Conservation (phyloP, 225 moss, liverwort and hornwort genomes). For the Physcomitrium patens region DNA sequence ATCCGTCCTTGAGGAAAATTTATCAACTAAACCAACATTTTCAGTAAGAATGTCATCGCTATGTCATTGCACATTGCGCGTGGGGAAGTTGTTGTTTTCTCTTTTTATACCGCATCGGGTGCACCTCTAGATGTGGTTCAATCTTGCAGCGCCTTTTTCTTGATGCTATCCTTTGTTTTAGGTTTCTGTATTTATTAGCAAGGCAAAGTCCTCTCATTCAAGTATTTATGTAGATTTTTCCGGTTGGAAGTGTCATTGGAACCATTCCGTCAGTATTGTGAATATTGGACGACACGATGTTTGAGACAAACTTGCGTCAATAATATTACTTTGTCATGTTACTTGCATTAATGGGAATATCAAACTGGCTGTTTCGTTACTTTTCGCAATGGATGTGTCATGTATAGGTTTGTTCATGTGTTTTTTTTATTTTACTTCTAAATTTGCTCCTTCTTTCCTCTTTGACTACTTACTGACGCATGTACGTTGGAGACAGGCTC, state of each 20-base stretch:
- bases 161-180: constrained; percentile 16
- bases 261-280: not conserved
- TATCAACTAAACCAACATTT: not conserved
- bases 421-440: not conserved
- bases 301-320: not conserved
- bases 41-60: not conserved
- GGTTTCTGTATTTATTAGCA: constrained; percentile 7
- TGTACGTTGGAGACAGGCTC: constrained; percentile 19
- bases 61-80: constrained; percentile 7
- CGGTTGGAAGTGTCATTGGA: constrained; percentile 3
- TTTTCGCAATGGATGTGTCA: constrained; percentile 38
- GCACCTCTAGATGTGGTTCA: not conserved
- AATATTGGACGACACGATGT: not conserved
- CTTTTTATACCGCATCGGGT: not conserved
- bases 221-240: constrained; percentile 17
- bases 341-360: constrained; percentile 22
- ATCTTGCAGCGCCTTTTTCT: not conserved
- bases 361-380: constrained; percentile 2
- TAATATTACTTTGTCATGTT: constrained; percentile 1
- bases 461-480: constrained; percentile 3
- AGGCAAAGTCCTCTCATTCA: constrained; percentile 6
- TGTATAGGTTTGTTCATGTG: constrained; percentile 12
- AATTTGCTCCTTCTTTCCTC: not conserved
- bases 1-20: too few relatives aligned
- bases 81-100: constrained; percentile 23